phyloP scores from a whole-genome alignment of 106 monocot genomes.

The Hemerocallis citrina region DNA sequence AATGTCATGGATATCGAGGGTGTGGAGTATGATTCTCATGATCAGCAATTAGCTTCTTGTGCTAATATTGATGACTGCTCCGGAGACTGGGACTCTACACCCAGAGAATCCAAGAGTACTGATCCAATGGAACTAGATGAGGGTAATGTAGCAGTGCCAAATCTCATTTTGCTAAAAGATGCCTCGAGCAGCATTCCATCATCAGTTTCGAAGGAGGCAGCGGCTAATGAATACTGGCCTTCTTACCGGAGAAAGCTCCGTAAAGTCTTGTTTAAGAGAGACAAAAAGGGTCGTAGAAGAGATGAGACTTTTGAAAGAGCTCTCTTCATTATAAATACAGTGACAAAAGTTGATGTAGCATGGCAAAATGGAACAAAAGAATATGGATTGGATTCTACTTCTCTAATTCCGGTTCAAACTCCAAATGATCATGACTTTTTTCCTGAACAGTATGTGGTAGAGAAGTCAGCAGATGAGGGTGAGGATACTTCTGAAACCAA shows the following conservation, averaged over 20 bases:
- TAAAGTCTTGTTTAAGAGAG: constrained; percentile 55
- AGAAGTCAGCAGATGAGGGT: constrained; percentile 58
- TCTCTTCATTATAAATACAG: constrained; percentile 60
- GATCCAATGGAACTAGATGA: constrained; percentile 8
- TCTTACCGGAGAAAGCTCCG: constrained; percentile 55
- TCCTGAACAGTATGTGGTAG: constrained; percentile 92
- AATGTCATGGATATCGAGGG: background rate
- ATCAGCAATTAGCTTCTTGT: constrained; percentile 8
- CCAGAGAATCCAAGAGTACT: constrained; percentile 3
- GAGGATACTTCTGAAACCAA: constrained; percentile 49
- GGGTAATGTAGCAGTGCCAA: constrained; percentile 10
- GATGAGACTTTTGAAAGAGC: constrained; percentile 69
- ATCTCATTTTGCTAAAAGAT: constrained; percentile 3
- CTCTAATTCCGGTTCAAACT: constrained; percentile 63
- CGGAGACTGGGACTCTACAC: constrained; percentile 7
- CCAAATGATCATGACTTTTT: constrained; percentile 94
- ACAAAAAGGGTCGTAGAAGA: constrained; percentile 48
- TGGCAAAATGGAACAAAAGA: constrained; percentile 93
- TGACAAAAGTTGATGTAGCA: constrained; percentile 71
- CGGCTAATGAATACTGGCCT: constrained; percentile 42
- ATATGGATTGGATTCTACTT: constrained; percentile 51
- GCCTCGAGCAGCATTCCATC: constrained; percentile 20
- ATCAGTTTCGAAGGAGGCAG: constrained; percentile 39
- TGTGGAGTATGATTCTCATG: background rate
- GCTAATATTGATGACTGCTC: background rate